Base-by-base conservation (phyloP, 106 monocot species). In the Apostasia shenzhenica region DNA sequence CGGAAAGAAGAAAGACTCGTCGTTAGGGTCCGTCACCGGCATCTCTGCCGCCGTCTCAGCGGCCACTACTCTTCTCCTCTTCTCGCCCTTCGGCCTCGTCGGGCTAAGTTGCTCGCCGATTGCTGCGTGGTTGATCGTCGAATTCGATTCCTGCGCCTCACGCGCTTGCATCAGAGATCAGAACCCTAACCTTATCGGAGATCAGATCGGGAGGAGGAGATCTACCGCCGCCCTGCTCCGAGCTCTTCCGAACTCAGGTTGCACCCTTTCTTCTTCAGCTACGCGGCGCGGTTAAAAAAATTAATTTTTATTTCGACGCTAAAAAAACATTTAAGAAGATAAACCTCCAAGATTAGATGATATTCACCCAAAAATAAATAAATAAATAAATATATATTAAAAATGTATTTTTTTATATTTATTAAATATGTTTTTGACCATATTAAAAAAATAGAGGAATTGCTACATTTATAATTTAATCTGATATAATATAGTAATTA, bases 1-100 rank as follows among this genome's bases (percentile, higher is more conserved):
- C 0, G 84, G 72, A 54, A 97, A 83, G 70, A 63, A 71, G 66
- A 54, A 61, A 2, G 66, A 58, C 7, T 72, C 83, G 42, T 79
- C 82, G 74, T 69, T 76, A 56, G 75, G 54, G 46, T 83, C 88
- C 1, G 81, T 73, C 11, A 63, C 6, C n/a, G 84, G 68, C 80
- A 86, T 85, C 65, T 47, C 71, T 5, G 14, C 72, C 52, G 8
- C 63, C 60, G 42, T 52, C 41, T 48, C 65, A 8, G 14, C 48
- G 0, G 48, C 37, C 4, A 48, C 9, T 43, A 43, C 37, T 26
- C 48, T 37, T 65, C 65, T 65, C 65, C 65, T 65, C 62, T 73
- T 74, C 68, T 78, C 78, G 55, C 51, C 46, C 70, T 56, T 60
- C 7, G 54, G 48, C 37, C 5, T 48, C 48, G 42, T 62, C 59